Conservation (phyloP, 2,329 filamentous ascomycete genomes). For the Exophiala spinifera region DNA sequence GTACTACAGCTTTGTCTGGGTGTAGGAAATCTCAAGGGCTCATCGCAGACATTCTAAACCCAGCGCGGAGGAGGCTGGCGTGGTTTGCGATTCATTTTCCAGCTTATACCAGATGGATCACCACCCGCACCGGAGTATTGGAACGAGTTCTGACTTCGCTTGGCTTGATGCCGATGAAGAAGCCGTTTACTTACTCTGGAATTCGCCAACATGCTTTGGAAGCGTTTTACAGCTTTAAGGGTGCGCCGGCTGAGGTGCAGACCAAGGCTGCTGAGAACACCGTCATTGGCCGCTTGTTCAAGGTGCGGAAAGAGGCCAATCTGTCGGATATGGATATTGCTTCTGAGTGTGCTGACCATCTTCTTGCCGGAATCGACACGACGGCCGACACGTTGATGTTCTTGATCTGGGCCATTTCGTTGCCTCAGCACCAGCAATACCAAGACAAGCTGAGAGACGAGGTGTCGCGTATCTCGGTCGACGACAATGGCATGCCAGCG, state of each 20-base stretch:
- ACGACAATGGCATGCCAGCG: slow-evolving; percentile 35
- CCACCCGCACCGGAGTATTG: slow-evolving; percentile 39
- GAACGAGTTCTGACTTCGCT: slow-evolving; percentile 35
- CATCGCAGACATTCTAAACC: slow-evolving; percentile 50
- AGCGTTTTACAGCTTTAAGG: slow-evolving; percentile 34
- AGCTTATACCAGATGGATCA: slow-evolving; percentile 49
- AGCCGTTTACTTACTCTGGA: slow-evolving; percentile 51
- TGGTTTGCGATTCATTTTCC: slow-evolving; percentile 52
- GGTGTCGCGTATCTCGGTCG: slow-evolving; percentile 31
- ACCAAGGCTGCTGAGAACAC: slow-evolving; percentile 21
- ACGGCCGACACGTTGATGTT: slow-evolving; percentile 53
- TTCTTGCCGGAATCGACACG: slow-evolving; percentile 53
- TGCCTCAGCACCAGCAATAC: slow-evolving; percentile 39
- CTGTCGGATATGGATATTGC: slow-evolving; percentile 49
- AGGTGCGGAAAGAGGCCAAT: slow-evolving; percentile 26
- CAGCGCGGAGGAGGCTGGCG: slow-evolving; percentile 43
- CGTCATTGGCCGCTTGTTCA: slow-evolving; percentile 28
- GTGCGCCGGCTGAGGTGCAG: slow-evolving; percentile 31
- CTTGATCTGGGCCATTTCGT: slow-evolving; percentile 50
- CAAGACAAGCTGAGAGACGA: slow-evolving; percentile 48
- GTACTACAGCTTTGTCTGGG: slow-evolving; percentile 45
- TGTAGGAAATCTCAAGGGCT: slow-evolving; percentile 39
- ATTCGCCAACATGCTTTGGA: slow-evolving; percentile 46
- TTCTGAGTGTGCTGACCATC: slow-evolving; percentile 53
- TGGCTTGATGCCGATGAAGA: slow-evolving; percentile 49